These are phyloP conservation scores for Solanum arcanum DNA, from an alignment of 257 asterid species.

Conservation along the genomic window DNA sequence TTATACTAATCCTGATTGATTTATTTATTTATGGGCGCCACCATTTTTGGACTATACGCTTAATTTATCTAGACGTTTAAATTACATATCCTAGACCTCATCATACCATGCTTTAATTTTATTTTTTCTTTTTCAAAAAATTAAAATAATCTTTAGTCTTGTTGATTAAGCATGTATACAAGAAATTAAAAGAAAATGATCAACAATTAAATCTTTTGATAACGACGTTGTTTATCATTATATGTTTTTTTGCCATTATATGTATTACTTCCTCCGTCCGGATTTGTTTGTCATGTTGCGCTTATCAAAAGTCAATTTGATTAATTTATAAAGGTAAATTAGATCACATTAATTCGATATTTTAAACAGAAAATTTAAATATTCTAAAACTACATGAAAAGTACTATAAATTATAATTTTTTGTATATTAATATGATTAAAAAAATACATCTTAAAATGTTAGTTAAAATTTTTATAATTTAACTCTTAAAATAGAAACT, in stretches of 20 bases:
- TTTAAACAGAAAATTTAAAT: too few relatives aligned
- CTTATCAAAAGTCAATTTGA: too few relatives aligned
- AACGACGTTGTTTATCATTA: background rate
- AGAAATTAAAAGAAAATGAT: background rate
- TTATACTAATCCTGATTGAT: slow-evolving; percentile 9
- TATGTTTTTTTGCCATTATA: background rate
- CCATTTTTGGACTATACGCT: slow-evolving; percentile 3
- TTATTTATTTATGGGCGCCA: slow-evolving; percentile 9
- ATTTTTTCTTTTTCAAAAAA: background rate
- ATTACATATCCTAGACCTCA: background rate
- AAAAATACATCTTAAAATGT: too few relatives aligned
- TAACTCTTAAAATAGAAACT: too few relatives aligned
- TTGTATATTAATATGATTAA: too few relatives aligned
- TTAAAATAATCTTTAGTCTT: background rate
- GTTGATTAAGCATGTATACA: background rate
- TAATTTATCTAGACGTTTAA: background rate
- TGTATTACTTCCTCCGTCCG: too few relatives aligned
- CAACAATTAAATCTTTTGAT: background rate
- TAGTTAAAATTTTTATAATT: too few relatives aligned
- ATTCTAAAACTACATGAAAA: too few relatives aligned
- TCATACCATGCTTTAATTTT: background rate
- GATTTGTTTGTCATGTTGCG: too few relatives aligned
- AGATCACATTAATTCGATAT: too few relatives aligned
- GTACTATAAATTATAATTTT: too few relatives aligned
- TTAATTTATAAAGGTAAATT: too few relatives aligned